Conservation (phyloP, 106 monocot genomes). For the Phalaenopsis aphrodite region DNA sequence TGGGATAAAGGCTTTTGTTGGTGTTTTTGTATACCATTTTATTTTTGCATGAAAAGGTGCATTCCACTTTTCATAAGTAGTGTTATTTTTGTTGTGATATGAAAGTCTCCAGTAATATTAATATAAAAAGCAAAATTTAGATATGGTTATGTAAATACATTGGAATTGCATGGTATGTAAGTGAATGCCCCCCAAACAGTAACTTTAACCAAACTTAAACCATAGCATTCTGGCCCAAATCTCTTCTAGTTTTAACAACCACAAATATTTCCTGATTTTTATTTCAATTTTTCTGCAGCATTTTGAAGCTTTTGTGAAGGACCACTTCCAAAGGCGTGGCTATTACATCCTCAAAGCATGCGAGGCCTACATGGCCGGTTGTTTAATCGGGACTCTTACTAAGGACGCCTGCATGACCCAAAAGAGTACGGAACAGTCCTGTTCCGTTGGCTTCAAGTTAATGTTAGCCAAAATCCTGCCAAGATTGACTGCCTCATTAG, state of each 20-base stretch:
- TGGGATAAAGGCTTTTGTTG: no score
- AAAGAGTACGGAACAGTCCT: conserved; percentile 36
- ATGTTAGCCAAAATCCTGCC: conserved; percentile 70
- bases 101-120: no score
- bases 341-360: conserved; percentile 64
- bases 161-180: no score
- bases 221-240: neutral
- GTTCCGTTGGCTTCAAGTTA: conserved; percentile 70
- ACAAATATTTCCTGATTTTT: neutral
- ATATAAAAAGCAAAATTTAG: no score
- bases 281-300: conserved; percentile 27
- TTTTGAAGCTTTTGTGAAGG: conserved; percentile 68
- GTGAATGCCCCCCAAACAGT: no score
- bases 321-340: conserved; percentile 49
- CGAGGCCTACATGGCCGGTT: conserved; percentile 57
- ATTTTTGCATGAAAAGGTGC: no score
- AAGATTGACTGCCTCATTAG: conserved; percentile 28
- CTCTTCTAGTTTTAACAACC: neutral
- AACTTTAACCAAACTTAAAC: no score
- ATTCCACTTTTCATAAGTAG: no score
- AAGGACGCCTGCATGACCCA: conserved; percentile 40
- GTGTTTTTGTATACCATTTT: no score
- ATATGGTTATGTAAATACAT: no score
- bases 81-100: no score
- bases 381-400: conserved; percentile 50